Base-by-base conservation (phyloP, 805 yeast species). In the Maudiozyma saulgeensis region DNA sequence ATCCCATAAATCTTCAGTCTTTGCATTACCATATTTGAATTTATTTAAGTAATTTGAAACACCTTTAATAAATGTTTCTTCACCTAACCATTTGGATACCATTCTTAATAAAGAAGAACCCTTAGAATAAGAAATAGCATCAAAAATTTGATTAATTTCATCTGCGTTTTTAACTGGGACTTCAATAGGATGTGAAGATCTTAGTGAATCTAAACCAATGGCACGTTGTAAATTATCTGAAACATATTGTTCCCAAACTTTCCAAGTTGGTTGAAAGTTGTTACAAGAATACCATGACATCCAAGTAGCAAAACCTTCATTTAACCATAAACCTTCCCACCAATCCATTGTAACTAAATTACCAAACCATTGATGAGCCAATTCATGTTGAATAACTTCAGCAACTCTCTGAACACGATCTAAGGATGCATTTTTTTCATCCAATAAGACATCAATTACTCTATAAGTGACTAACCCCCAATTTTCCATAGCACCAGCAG, bases 301-400 rank as follows among this genome's bases (percentile, higher is more conserved):
- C 82, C 87, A 87, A 26, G 96, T 87, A 16, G 95, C 96, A 68
- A 87, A 87, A 13, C 95, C 93, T 68, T 87, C 95, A 62, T 87
- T 87, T 53, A 87, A 77, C 95, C 95, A 87, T 56, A 87, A 73
- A 59, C 85, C 93, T 58, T 87, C 87, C 96, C 96, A 87, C 93
- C 95, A 87, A 59, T 84, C 81, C 95, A 87, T 87, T 44, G 95
- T 87, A 52, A 86, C 91, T 57, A 84, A 75, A 66, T 87, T 83
- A 49, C 96, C 95, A 60, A 87, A 87, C 95, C 95, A 87, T 63
- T 87, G 93, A 67, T 87, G 96, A 11, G 95, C 95, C 50, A 87
- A 72, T 68, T 87, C 96, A 68, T 87, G 96, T 51, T 84, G 82
- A 28, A 87, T 84, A 34, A 87, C 95, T 60, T 85, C 85, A 6